Evolutionary conservation across 441 rosid genomes (phyloP).

Genomic region (Adansonia rubrostipa): DNA sequence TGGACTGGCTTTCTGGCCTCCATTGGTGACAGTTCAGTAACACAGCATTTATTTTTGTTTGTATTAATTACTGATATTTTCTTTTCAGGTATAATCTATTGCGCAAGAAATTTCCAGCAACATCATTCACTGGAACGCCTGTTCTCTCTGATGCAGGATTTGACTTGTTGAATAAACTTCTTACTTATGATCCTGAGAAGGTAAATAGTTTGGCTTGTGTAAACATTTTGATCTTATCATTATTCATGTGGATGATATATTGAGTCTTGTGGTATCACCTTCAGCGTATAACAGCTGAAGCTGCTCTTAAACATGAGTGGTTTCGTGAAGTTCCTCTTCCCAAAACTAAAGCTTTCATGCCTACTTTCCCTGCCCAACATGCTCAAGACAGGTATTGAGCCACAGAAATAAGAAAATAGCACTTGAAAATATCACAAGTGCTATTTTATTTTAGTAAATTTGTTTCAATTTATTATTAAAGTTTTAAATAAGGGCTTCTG

Average conservation of each 20-base stretch:
- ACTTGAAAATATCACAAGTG: conserved; percentile 10
- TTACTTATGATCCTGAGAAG: conserved; percentile 97
- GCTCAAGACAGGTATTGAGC: conserved; percentile 92
- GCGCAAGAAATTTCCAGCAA: conserved; percentile 96
- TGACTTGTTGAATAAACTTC: conserved; percentile 90
- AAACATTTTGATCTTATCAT: background rate
- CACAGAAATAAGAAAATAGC: conserved; percentile 16
- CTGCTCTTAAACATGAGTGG: conserved; percentile 96
- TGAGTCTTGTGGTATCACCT: conserved; percentile 26
- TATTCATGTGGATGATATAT: conserved; percentile 21
- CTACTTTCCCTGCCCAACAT: conserved; percentile 99
- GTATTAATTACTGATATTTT: conserved; percentile 52
- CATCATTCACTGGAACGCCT: conserved; percentile 95
- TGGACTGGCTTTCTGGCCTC: conserved; percentile 84
- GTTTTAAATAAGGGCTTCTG: conserved; percentile 21
- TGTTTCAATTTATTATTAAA: conserved; percentile 14
- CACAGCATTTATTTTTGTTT: conserved; percentile 37
- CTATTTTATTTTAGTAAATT: conserved; percentile 6
- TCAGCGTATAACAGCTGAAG: conserved; percentile 93
- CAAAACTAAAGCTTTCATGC: conserved; percentile 99
- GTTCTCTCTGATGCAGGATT: conserved; percentile 97
- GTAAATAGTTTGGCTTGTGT: conserved; percentile 42
- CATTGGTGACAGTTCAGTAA: conserved; percentile 58
- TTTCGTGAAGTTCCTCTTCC: conserved; percentile 97
- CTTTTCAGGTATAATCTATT: conserved; percentile 91